Conservation (phyloP, 805 yeast species). For the Barnettozyma botsteinii region DNA sequence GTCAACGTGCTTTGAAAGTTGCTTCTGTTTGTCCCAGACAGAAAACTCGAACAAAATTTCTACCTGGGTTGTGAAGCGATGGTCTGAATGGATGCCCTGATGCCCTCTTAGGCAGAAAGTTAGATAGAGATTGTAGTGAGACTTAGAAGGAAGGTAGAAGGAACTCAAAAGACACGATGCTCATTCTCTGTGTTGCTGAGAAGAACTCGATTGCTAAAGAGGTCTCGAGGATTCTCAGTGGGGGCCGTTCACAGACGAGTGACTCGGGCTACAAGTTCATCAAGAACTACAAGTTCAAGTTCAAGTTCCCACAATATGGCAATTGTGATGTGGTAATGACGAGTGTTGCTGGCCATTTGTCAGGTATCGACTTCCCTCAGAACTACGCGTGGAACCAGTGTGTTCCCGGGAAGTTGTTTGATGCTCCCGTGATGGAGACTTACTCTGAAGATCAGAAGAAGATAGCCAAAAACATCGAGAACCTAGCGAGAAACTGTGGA, state of each 20-base stretch:
- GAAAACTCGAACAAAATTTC: no score
- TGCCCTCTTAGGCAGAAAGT: no score
- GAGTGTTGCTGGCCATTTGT: constrained; percentile 83
- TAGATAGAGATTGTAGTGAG: no score
- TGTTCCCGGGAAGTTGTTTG: constrained; percentile 59
- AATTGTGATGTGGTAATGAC: constrained; percentile 83
- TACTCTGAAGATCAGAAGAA: constrained; percentile 36
- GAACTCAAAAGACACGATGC: constrained; percentile 39
- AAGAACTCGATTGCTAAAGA: constrained; percentile 92
- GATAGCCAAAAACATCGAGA: constrained; percentile 60
- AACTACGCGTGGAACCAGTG: constrained; percentile 62
- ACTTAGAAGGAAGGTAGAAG: not conserved
- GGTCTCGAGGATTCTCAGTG: constrained; percentile 69
- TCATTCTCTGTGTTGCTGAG: constrained; percentile 91
- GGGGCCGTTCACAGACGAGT: constrained; percentile 51
- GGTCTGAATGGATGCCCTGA: no score
- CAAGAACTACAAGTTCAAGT: constrained; percentile 74
- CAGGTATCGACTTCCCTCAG: constrained; percentile 56
- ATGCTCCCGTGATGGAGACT: constrained; percentile 53
- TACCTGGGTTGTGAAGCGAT: no score
- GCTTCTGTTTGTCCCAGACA: no score
- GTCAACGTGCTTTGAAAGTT: no score
- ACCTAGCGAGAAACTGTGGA: constrained; percentile 56
- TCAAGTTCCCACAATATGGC: constrained; percentile 57
- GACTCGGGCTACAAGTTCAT: constrained; percentile 54